These are phyloP conservation scores for Cairneyella variabilis DNA, from an alignment of 495 filamentous ascomycete species.

Conservation along the genomic window DNA sequence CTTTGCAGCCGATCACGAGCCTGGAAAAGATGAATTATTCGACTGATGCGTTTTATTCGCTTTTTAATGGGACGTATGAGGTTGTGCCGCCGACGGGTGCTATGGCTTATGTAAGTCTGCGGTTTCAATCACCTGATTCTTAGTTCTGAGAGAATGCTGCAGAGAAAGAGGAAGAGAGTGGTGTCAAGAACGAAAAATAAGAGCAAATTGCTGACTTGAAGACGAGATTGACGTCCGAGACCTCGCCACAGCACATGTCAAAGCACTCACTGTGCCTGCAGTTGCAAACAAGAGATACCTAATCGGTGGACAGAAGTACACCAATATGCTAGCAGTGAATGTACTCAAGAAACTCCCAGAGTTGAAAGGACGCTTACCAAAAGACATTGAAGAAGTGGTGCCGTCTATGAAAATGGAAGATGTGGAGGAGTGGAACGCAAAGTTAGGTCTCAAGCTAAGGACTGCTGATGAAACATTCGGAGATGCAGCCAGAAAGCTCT, in stretches of 20 bases:
- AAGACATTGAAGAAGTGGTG: conserved; percentile 28
- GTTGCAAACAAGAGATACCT: conserved; percentile 32
- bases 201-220: neutral
- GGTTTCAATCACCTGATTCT: neutral
- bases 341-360: conserved; percentile 28
- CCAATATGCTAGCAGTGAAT: conserved; percentile 34
- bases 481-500: conserved; percentile 30
- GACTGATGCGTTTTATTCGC: conserved; percentile 27
- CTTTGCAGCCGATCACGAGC: conserved; percentile 27
- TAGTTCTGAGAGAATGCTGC: too few relatives aligned
- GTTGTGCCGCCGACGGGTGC: conserved; percentile 31
- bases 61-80: conserved; percentile 31
- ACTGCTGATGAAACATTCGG: conserved; percentile 34
- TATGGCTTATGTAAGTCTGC: conserved; percentile 25
- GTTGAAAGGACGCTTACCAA: conserved; percentile 31
- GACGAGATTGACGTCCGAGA: conserved; percentile 37
- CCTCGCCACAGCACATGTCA: conserved; percentile 35
- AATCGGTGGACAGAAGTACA: conserved; percentile 30
- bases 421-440: conserved; percentile 29
- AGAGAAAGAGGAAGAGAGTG: too few relatives aligned
- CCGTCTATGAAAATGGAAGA: conserved; percentile 18
- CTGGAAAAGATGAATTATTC: conserved; percentile 31
- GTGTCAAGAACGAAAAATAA: neutral
- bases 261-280: conserved; percentile 27
- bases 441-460: conserved; percentile 26